Evolutionary conservation across 192 early-diverging fungal genomes (phyloP), one percentile per base, ranked within the genome.

Genomic region (Martensiomyces pterosporus): DNA sequence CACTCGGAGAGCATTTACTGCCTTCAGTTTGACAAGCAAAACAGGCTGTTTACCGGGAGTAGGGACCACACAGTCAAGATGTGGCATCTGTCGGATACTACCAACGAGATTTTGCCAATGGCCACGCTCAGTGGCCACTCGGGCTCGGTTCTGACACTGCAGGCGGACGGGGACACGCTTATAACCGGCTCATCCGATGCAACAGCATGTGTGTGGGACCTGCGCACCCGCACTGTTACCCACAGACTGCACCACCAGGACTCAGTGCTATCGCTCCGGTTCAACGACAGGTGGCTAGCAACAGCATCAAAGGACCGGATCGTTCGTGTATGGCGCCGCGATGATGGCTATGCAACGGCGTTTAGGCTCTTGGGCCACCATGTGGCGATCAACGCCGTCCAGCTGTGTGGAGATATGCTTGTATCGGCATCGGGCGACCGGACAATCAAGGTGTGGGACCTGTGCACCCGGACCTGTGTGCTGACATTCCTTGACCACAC

Each of bases 1-100:
- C 94, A 97, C 50, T 52, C 75, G 0, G 94, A 94, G 38, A 83
- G 89, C 26, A 83, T 96, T 3, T 97, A 97, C 56, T 89, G 83
- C 36, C 54, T 90, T 40, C 87, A 90, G 66, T 86, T 87, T 59
- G 85, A 87, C 35, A 60, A 74, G 9, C 34, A 77, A 39, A 88
- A 80, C 55, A 45, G 65, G 52, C 57, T 90, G 27, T 77, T 86
- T 3, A 87, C 83, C 0, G 88, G 87, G 3, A 84, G 82, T 39
- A 75, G 87, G 13, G 87, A 89, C 41, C 54, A 77, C 26, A 78
- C 76, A 4, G 79, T 85, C 60, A 88, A 88, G 58, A 55, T 92
- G 19, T 93, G 89, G 88, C 84, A 92, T 56, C 66, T 86, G 29
- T 51, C 70, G 13, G 78, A 85, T 4, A 75, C 77, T 0, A 37